A percentile compares a stretch with the other conserved stretches of the same genome.
Conservation (phyloP, 2,329 filamentous ascomycete genomes). For the Taxawa tesnikishii region DNA sequence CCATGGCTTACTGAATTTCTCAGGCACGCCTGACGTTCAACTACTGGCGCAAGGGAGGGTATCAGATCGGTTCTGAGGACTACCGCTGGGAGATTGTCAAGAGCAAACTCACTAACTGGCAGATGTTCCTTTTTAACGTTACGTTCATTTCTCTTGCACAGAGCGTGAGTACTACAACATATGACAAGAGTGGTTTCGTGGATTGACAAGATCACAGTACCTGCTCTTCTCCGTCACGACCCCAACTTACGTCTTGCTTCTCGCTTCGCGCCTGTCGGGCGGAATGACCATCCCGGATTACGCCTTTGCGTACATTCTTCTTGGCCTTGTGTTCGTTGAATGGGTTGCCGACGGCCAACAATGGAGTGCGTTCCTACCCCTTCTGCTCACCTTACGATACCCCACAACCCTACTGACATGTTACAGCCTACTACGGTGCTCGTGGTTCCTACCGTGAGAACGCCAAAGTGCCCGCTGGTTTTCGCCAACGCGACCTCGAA, state of each 20-base stretch:
- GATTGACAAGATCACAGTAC: conserved; percentile 31
- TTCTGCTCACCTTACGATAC: not conserved
- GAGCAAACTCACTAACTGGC: conserved; percentile 45
- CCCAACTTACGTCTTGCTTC: conserved; percentile 72
- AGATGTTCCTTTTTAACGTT: conserved; percentile 78
- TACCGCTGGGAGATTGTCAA: conserved; percentile 82
- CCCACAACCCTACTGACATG: not conserved
- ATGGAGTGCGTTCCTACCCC: conserved; percentile 47
- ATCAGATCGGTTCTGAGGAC: conserved; percentile 79
- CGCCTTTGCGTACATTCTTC: conserved; percentile 41
- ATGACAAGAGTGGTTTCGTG: not conserved
- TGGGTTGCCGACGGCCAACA: conserved; percentile 85
- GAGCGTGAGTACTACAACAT: conserved; percentile 26
- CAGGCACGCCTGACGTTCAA: conserved; percentile 83
- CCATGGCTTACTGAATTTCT: too few species aligned
- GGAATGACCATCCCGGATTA: conserved; percentile 40
- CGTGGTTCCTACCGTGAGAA: conserved; percentile 65
- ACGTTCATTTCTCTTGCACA: conserved; percentile 81
- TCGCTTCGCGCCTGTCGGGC: conserved; percentile 51
- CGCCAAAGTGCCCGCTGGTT: conserved; percentile 52
- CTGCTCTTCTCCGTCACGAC: conserved; percentile 68
- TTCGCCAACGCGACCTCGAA: conserved; percentile 62
- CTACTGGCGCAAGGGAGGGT: conserved; percentile 93
- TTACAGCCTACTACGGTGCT: conserved; percentile 61
- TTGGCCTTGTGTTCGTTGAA: conserved; percentile 51